Percentiles rank a stretch among this genome's conserved stretches.
phyloP scores from a whole-genome alignment of 208 protist genomes.

The Hexamita inflata region DNA sequence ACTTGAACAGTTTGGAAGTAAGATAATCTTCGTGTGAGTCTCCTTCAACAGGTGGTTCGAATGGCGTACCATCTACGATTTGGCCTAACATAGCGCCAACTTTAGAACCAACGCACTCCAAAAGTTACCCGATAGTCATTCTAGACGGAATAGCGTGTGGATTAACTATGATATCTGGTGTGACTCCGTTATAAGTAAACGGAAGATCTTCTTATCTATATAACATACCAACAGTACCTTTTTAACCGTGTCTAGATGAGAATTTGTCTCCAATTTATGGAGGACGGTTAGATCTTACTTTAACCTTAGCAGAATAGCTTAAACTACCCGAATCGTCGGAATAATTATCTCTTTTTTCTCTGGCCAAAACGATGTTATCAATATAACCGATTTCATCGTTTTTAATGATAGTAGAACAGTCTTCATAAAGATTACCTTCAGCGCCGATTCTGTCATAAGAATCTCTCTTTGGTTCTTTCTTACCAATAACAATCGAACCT shows the following conservation, averaged over 20 bases:
- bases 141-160: constrained; percentile 89
- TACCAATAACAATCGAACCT: constrained; percentile 1
- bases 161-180: constrained; percentile 92
- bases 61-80: constrained; percentile 77
- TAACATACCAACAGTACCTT: constrained; percentile 81
- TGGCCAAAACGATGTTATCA: not conserved
- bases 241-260: constrained; percentile 82
- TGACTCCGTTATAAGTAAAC: constrained; percentile 74
- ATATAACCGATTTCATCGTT: constrained; percentile 25
- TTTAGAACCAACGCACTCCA: constrained; percentile 78
- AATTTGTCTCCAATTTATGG: constrained; percentile 96
- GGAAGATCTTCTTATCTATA: constrained; percentile 87
- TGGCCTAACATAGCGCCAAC: constrained; percentile 53
- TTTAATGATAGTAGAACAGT: not conserved
- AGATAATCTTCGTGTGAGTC: constrained; percentile 36
- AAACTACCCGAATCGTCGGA: not conserved
- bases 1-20: constrained; percentile 3
- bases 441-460: not conserved
- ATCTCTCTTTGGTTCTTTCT: not conserved
- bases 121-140: constrained; percentile 88
- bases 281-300: constrained; percentile 66
- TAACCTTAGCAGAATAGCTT: constrained; percentile 67
- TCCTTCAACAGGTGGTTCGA: constrained; percentile 52
- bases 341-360: not conserved
- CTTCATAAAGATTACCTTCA: not conserved